Percentiles rank a stretch among this genome's conserved stretches.
Conservation (phyloP, 2,329 filamentous ascomycete species). For the Parafenestella ontariensis region DNA sequence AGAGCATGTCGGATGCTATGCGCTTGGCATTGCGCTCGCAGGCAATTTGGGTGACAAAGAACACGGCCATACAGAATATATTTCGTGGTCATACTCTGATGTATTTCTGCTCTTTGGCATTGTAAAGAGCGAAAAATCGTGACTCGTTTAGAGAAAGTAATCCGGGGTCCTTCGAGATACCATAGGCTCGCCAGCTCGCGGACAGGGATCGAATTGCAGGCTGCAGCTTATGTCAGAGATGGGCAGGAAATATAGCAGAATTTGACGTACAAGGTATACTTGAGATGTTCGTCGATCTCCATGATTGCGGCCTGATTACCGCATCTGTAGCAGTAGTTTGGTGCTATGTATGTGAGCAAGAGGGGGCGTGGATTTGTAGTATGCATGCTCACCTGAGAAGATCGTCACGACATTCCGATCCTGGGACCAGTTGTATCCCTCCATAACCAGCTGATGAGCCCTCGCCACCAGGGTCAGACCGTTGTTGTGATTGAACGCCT, state of each 20-base stretch:
- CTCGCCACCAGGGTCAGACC: slow-evolving; percentile 93
- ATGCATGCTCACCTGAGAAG: slow-evolving; percentile 70
- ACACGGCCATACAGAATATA: slow-evolving; percentile 17
- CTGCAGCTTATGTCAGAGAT: slow-evolving; percentile 58
- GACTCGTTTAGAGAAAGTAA: slow-evolving; percentile 81
- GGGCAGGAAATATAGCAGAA: not conserved
- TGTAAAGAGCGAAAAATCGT: slow-evolving; percentile 24
- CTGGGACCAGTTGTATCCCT: slow-evolving; percentile 99
- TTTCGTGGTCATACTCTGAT: slow-evolving; percentile 8
- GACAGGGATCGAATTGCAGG: slow-evolving; percentile 99
- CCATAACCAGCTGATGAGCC: slow-evolving; percentile 98
- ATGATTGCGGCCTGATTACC: slow-evolving; percentile 99
- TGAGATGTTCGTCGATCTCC: slow-evolving; percentile 99
- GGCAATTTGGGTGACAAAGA: slow-evolving; percentile 6
- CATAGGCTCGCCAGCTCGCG: slow-evolving; percentile 96
- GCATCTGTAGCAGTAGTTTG: slow-evolving; percentile 93
- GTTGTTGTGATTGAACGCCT: slow-evolving; percentile 99
- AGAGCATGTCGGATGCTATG: not conserved
- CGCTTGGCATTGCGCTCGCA: not conserved
- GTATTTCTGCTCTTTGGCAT: slow-evolving; percentile 19
- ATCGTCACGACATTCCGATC: slow-evolving; percentile 98
- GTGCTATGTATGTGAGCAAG: slow-evolving; percentile 52
- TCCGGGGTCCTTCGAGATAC: slow-evolving; percentile 93
- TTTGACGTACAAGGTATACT: slow-evolving; percentile 93
- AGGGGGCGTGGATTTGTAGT: not conserved